phyloP scores from a whole-genome alignment of 139 green algal species.

The Spirogloea muscicola region DNA sequence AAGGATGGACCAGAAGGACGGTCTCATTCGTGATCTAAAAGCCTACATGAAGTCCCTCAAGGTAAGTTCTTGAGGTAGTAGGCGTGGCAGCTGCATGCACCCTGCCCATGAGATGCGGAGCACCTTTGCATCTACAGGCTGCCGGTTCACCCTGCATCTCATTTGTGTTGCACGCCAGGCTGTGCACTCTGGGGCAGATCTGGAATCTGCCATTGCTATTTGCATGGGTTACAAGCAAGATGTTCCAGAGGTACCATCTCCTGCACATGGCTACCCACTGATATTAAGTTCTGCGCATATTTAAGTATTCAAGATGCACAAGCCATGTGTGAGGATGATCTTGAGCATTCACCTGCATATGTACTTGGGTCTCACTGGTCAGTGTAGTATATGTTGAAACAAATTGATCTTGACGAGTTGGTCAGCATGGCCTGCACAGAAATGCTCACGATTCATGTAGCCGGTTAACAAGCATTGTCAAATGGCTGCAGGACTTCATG shows the following conservation, averaged over 20 bases:
- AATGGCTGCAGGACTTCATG: conserved; percentile 10
- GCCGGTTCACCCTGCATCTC: too few relatives aligned
- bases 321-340: not conserved
- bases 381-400: too few relatives aligned
- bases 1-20: conserved; percentile 74
- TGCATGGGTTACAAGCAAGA: conserved; percentile 70
- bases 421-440: not conserved
- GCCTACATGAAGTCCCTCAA: conserved; percentile 93
- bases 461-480: not conserved
- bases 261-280: not conserved
- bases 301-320: not conserved
- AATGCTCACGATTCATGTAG: not conserved
- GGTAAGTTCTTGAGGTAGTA: conserved; percentile 16
- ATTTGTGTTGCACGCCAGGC: conserved; percentile 60
- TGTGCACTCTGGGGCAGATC: conserved; percentile 71
- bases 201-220: conserved; percentile 46
- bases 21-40: conserved; percentile 84
- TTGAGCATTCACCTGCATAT: not conserved
- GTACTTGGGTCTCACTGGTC: not conserved
- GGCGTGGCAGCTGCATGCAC: not conserved
- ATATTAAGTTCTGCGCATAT: not conserved
- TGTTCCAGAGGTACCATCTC: not conserved
- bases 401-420: not conserved
- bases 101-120: not conserved
- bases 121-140: too few relatives aligned